phyloP scores from a whole-genome alignment of 805 yeast species.

The Sugiyamaella smithiae region DNA sequence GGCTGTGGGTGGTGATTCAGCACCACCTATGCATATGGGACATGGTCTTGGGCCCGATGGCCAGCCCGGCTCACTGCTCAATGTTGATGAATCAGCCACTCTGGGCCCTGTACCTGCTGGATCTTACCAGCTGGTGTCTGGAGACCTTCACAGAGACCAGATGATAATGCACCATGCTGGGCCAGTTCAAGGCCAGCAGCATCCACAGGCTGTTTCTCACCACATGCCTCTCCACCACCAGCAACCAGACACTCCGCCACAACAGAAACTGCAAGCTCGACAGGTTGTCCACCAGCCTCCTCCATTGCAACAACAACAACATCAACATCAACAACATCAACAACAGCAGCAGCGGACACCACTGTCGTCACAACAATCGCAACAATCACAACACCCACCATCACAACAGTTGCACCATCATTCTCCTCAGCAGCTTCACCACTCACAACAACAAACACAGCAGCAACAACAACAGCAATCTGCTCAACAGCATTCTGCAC shows the following conservation, averaged over 20 bases:
- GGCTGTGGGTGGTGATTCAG: background rate
- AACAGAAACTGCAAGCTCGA: background rate
- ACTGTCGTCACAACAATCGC: background rate
- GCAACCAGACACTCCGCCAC: slow-evolving; percentile 10
- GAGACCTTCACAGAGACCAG: background rate
- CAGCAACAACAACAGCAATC: slow-evolving; percentile 1
- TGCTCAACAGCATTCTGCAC: background rate
- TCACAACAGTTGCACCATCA: slow-evolving; percentile 9
- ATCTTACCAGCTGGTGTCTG: slow-evolving; percentile 5
- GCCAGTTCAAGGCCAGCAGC: slow-evolving; percentile 12
- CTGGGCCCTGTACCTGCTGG: background rate
- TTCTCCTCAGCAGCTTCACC: background rate
- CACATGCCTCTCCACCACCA: slow-evolving; percentile 30
- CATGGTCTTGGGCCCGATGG: background rate
- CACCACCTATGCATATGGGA: background rate
- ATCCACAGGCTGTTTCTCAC: slow-evolving; percentile 34
- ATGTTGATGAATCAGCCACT: background rate
- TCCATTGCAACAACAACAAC: slow-evolving; percentile 12
- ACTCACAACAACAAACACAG: background rate
- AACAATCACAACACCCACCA: background rate
- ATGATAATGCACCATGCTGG: slow-evolving; percentile 3
- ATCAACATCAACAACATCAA: slow-evolving; percentile 13
- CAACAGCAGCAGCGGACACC: slow-evolving; percentile 8
- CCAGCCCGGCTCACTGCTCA: background rate
- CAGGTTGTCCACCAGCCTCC: background rate